Evolutionary conservation across 2,329 filamentous ascomycete species (phyloP), one percentile per base, ranked within the genome.

Genomic region (Claviceps sp.): DNA sequence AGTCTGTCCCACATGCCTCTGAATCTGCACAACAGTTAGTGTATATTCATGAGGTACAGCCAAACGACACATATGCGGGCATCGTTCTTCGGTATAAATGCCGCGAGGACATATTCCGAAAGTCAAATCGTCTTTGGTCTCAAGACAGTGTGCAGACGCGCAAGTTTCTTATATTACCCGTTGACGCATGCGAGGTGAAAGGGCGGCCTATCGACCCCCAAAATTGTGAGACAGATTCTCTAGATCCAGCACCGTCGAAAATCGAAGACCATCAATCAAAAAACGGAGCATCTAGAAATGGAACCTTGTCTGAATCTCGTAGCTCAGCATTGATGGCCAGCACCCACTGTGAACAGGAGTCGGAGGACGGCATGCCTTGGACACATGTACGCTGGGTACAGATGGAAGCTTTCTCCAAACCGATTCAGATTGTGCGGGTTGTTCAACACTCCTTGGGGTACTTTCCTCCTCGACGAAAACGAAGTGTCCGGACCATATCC

Each of bases 81-180:
- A 82, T 98, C 49, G 85, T 93, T 50, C 83, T 98, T 57, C 86
- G 84, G 60, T 98, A 94, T 67, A 85, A 87, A 60, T 97, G 91
- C 65, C 81, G 86, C 56, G 82, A 89, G 52, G 85, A 90, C 47
- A 78, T 85, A 2, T 83, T 98, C 58, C 79, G 88, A 54, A 93
- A 87, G 64, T 83, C 88, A 41, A 98, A 98, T 65, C 82, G 93
- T 11, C 82, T 98, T 62, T 98, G 93, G 93, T 88, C 89, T 6
- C 88, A 89, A 57, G 93, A 97, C 63, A 88, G 82, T 56, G 85
- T 97, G 38, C 91, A 96, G 65, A 81, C 83, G 47, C 82, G 90
- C 54, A 87, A 87, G 61, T 84, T 81, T 57, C 76, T 98, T 16
- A 77, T 90, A 8, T 72, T 98, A 50, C 93, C 93, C 0, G 88